Evolutionary conservation across 306 rosid genomes (phyloP).

Genomic region (Betula pendula): DNA sequence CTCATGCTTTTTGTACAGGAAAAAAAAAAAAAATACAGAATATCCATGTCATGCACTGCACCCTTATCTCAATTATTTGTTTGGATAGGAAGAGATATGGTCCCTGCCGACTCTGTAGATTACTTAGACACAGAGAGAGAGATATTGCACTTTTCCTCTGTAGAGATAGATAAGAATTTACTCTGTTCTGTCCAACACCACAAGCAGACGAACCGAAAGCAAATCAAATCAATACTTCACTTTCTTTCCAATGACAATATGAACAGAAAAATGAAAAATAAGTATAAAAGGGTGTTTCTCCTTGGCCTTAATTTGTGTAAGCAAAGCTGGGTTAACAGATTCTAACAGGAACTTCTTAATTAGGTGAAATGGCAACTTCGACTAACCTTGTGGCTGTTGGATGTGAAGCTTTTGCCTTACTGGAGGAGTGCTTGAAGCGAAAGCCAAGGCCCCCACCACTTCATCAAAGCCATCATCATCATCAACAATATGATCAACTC

Average conservation of each 20-base stretch:
- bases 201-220: not conserved
- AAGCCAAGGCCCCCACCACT: not conserved
- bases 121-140: no score
- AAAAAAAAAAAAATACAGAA: no score
- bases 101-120: not conserved
- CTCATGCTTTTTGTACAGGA: no score
- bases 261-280: not conserved
- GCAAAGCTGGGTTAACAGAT: not conserved
- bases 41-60: not conserved
- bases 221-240: not conserved
- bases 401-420: not conserved
- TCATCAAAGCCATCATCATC: not conserved
- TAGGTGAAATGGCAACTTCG: not conserved
- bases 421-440: not conserved
- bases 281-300: not conserved
- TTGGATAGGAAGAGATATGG: not conserved
- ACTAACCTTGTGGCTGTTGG: not conserved
- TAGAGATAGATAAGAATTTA: not conserved
- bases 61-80: not conserved
- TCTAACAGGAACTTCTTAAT: no score
- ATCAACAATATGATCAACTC: not conserved
- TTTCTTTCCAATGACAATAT: not conserved
- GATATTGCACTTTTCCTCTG: no score
- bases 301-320: not conserved
- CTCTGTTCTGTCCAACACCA: not conserved